A percentile compares a stretch with the other conserved stretches of the same genome.
Evolutionary conservation across 495 filamentous ascomycete genomes (phyloP).

Genomic region (Penicillium cinerascens): DNA sequence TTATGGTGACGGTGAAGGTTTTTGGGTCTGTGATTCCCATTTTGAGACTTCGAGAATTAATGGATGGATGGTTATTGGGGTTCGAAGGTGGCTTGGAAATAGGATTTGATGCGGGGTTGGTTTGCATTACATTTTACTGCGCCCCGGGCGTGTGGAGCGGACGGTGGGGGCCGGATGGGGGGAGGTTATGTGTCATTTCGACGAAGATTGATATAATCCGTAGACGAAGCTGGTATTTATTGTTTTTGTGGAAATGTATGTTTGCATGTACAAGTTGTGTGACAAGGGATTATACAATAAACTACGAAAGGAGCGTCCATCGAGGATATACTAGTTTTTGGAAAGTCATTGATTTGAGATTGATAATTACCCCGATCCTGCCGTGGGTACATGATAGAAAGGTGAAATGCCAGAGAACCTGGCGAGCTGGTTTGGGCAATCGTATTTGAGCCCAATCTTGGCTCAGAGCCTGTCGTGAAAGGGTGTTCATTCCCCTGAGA

Average conservation of each 20-base stretch:
- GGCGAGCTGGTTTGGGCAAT: neutral
- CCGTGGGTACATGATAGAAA: neutral
- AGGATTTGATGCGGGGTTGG: neutral
- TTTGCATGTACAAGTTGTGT: too few species aligned
- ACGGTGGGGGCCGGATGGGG: too few species aligned
- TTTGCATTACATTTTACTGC: too few species aligned
- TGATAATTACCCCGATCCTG: neutral
- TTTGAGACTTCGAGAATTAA: neutral
- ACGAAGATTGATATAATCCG: too few species aligned
- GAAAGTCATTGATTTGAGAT: neutral
- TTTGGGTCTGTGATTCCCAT: neutral
- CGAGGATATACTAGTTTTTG: neutral
- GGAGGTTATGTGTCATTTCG: too few species aligned
- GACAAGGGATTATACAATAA: too few species aligned
- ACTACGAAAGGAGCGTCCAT: neutral
- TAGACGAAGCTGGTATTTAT: too few species aligned
- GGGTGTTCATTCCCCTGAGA: neutral
- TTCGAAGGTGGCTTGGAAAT: neutral
- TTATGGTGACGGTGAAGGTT: slow-evolving; percentile 49
- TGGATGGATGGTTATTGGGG: neutral
- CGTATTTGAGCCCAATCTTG: neutral
- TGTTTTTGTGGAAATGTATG: too few species aligned
- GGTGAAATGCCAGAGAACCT: neutral
- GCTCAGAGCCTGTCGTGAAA: neutral
- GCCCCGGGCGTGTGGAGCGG: too few species aligned